These are phyloP conservation scores for Massarina eburnea DNA, from an alignment of 2,329 filamentous ascomycete species.

Conservation along the genomic window DNA sequence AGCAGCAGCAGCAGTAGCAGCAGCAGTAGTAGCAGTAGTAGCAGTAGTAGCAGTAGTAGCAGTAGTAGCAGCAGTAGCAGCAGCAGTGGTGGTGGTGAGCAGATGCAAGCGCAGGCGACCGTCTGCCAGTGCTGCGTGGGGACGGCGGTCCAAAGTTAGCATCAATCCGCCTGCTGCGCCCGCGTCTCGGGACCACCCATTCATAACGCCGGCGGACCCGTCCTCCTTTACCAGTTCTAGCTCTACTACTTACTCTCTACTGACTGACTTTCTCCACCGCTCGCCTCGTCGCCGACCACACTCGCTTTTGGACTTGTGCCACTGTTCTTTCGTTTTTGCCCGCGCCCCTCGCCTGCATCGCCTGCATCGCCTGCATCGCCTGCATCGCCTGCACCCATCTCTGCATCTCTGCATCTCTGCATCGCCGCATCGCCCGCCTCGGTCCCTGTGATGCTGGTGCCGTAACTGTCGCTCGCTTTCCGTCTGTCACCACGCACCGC, in stretches of 20 bases:
- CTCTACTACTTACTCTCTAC: not conserved
- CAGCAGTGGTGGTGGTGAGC: too few species aligned
- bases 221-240: not conserved
- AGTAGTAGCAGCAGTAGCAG: too few species aligned
- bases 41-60: too few species aligned
- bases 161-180: not conserved
- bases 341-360: not conserved
- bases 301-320: constrained; percentile 3
- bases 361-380: too few species aligned
- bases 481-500: constrained; percentile 2
- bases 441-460: not conserved
- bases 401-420: too few species aligned
- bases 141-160: too few species aligned
- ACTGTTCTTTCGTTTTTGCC: not conserved
- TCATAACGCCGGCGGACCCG: constrained; percentile 1
- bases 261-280: not conserved
- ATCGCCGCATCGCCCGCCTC: too few species aligned
- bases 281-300: constrained; percentile 5
- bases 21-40: too few species aligned
- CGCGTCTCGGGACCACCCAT: not conserved
- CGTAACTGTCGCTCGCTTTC: constrained; percentile 5
- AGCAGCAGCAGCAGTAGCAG: too few species aligned
- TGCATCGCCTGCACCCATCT: too few species aligned
- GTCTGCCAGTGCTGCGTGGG: too few species aligned
- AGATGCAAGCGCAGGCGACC: too few species aligned